These are phyloP conservation scores for Phenoliferia sp. DNA, from an alignment of 1,284 basidiomycete genomes.

Conservation along the genomic window DNA sequence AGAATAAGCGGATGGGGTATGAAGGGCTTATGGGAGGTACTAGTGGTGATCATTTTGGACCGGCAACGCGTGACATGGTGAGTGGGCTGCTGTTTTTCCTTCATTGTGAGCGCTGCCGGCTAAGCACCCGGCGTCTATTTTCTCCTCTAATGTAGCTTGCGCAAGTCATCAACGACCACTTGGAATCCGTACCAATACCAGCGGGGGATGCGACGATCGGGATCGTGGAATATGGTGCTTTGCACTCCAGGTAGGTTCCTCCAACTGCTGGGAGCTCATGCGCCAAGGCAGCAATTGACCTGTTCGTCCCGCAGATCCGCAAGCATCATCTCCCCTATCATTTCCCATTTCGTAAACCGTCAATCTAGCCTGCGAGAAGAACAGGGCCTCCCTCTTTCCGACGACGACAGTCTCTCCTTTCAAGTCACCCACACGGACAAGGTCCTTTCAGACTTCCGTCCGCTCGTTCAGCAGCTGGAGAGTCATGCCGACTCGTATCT, in stretches of 20 bases:
- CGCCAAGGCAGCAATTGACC: neutral
- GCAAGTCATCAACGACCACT: slow-evolving; percentile 35
- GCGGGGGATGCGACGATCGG: slow-evolving; percentile 35
- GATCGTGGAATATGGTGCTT: slow-evolving; percentile 44
- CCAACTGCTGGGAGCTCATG: neutral
- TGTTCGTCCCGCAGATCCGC: slow-evolving; percentile 33
- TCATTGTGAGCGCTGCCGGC: neutral
- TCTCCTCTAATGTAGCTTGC: slow-evolving; percentile 18
- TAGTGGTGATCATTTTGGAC: slow-evolving; percentile 40
- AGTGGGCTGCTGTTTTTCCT: neutral
- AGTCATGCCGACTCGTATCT: slow-evolving; percentile 38
- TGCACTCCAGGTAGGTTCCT: slow-evolving; percentile 31
- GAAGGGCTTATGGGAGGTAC: slow-evolving; percentile 21
- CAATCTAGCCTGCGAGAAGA: slow-evolving; percentile 1
- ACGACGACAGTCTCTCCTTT: slow-evolving; percentile 34
- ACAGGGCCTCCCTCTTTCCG: slow-evolving; percentile 21
- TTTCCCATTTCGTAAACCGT: slow-evolving; percentile 35
- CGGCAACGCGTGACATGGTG: slow-evolving; percentile 38
- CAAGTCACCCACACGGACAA: slow-evolving; percentile 42
- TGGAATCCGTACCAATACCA: slow-evolving; percentile 35
- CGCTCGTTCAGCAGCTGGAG: slow-evolving; percentile 35
- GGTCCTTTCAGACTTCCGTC: slow-evolving; percentile 40
- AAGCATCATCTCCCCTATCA: slow-evolving; percentile 39
- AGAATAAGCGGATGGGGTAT: slow-evolving; percentile 6
- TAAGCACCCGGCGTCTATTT: too few species aligned